A percentile compares a stretch with the other conserved stretches of the same genome.
phyloP scores from a whole-genome alignment of 768 basidiomycete genomes.

The Chalciporus chontae region DNA sequence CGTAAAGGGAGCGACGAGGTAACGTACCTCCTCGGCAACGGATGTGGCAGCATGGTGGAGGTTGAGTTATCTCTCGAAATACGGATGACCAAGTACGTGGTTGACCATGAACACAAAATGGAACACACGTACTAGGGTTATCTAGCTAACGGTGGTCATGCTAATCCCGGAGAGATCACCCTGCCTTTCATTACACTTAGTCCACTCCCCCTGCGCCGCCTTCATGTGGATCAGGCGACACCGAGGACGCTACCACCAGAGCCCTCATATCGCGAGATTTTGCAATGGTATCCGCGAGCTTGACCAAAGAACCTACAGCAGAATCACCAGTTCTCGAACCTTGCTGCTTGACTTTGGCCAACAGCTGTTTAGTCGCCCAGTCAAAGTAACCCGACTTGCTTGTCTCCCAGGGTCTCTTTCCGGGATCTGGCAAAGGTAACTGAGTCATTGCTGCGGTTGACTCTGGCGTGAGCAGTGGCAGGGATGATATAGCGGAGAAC shows the following conservation, averaged over 20 bases:
- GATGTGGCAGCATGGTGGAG: too few relatives aligned
- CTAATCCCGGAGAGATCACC: background rate
- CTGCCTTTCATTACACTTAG: background rate
- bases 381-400: slow-evolving; percentile 70
- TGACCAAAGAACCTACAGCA: slow-evolving; percentile 19
- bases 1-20: too few relatives aligned
- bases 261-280: slow-evolving; percentile 17
- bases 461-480: slow-evolving; percentile 45
- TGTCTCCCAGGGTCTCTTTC: slow-evolving; percentile 77
- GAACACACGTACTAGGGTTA: background rate
- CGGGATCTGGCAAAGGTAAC: slow-evolving; percentile 43
- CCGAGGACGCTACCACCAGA: slow-evolving; percentile 12
- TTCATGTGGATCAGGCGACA: background rate
- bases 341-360: slow-evolving; percentile 32
- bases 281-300: slow-evolving; percentile 16
- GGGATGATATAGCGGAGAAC: slow-evolving; percentile 45
- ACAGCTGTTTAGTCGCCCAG: slow-evolving; percentile 66
- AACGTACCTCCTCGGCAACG: too few relatives aligned
- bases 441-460: slow-evolving; percentile 35
- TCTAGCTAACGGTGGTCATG: background rate
- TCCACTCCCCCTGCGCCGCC: background rate
- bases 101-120: background rate
- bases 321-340: slow-evolving; percentile 15
- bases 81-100: too few relatives aligned
- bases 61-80: too few relatives aligned